A percentile compares a stretch with the other conserved stretches of the same genome.
Conservation (phyloP, 371 early-diverging fungal genomes). For the Choanephora cucurbitarum region DNA sequence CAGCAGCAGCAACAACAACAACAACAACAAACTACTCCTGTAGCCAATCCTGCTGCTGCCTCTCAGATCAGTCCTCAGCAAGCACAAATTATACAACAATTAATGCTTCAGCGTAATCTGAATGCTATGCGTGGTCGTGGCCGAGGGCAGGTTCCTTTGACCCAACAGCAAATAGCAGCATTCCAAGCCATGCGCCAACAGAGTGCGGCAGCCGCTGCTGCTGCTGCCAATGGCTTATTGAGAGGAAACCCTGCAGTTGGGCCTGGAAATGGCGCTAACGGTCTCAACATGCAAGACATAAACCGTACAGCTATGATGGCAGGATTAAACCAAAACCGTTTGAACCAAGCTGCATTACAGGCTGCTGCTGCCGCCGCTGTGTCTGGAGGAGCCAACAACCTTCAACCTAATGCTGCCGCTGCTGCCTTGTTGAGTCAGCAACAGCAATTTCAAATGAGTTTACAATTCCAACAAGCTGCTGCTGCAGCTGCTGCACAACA, state of each 20-base stretch:
- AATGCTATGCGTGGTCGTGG: constrained; percentile 35
- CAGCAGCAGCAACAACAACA: constrained; percentile 10
- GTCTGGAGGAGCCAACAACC: constrained; percentile 12
- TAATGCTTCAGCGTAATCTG: constrained; percentile 36
- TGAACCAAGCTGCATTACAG: constrained; percentile 20
- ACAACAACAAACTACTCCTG: neutral
- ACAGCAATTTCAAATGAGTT: constrained; percentile 41
- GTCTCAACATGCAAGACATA: constrained; percentile 12
- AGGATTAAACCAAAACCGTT: constrained; percentile 8
- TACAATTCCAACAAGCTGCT: constrained; percentile 32
- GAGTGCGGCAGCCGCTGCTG: neutral
- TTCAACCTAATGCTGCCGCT: constrained; percentile 10
- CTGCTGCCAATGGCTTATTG: constrained; percentile 1
- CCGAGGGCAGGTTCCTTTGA: constrained; percentile 27
- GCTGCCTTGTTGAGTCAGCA: constrained; percentile 18
- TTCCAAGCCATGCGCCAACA: constrained; percentile 29
- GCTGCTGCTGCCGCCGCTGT: constrained; percentile 15
- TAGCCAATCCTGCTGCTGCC: constrained; percentile 11
- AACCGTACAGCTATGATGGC: constrained; percentile 19
- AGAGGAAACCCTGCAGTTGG: neutral
- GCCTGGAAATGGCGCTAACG: constrained; percentile 7
- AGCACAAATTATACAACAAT: constrained; percentile 34
- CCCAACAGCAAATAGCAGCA: constrained; percentile 34
- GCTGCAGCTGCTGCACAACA: constrained; percentile 25
- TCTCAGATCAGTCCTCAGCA: constrained; percentile 36